Evolutionary conservation across 2,329 filamentous ascomycete genomes (phyloP).

Genomic region (Fusarium sarcochroum): DNA sequence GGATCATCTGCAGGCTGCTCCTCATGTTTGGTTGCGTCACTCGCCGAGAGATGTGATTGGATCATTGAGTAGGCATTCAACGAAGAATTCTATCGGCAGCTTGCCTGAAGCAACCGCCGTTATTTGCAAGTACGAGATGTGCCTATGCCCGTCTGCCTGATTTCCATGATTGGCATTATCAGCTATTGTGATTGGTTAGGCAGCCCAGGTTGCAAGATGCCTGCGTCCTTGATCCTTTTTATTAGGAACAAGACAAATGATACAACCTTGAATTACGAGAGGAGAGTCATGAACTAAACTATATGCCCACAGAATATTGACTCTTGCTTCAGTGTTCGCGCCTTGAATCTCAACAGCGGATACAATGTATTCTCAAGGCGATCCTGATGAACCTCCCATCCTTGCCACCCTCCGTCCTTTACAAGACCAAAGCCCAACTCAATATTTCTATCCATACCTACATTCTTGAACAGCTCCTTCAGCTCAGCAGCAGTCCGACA

Average conservation of each 20-base stretch:
- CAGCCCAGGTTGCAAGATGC: background rate
- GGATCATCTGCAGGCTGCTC: background rate
- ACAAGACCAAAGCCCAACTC: background rate
- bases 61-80: conserved; percentile 5
- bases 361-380: background rate
- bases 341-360: too few species aligned
- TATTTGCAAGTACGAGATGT: background rate
- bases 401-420: background rate
- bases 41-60: conserved; percentile 23
- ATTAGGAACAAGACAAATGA: too few species aligned
- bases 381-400: background rate
- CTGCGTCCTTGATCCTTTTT: background rate
- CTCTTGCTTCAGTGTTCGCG: too few species aligned
- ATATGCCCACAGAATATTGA: too few species aligned
- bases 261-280: too few species aligned
- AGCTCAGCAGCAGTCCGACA: background rate
- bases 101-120: background rate
- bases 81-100: background rate
- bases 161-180: background rate
- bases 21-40: background rate
- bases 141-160: background rate
- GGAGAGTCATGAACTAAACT: too few species aligned
- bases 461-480: too few species aligned
- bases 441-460: background rate
- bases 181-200: conserved; percentile 10